phyloP scores from a whole-genome alignment of 352 stramenopile species.

The Albugo candida region DNA sequence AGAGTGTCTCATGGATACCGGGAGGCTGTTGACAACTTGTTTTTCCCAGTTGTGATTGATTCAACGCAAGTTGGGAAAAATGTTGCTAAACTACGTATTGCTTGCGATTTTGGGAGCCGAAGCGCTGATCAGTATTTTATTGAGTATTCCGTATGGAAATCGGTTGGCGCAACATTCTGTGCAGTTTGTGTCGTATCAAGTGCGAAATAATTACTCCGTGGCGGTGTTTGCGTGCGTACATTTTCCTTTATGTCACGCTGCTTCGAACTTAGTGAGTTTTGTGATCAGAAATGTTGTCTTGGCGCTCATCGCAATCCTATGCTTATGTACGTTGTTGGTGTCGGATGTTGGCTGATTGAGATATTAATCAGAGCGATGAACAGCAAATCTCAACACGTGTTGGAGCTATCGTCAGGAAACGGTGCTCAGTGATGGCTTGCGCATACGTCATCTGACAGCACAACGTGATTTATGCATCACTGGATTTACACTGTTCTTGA shows the following conservation, averaged over 20 bases:
- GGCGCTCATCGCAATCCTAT: slow-evolving; percentile 39
- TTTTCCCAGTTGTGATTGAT: no score
- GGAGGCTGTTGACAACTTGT: no score
- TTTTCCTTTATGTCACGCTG: neutral
- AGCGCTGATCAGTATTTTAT: slow-evolving; percentile 22
- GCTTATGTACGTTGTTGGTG: slow-evolving; percentile 35
- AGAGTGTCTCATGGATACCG: no score
- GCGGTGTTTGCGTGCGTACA: slow-evolving; percentile 18
- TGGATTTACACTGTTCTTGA: slow-evolving; percentile 68
- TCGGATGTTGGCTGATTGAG: neutral
- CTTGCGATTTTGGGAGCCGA: slow-evolving; percentile 34
- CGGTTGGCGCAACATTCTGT: slow-evolving; percentile 27
- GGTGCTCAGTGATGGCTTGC: slow-evolving; percentile 45
- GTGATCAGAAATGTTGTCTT: slow-evolving; percentile 20
- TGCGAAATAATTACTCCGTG: slow-evolving; percentile 26
- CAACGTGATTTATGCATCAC: slow-evolving; percentile 81
- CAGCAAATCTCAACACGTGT: slow-evolving; percentile 48
- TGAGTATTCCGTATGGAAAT: slow-evolving; percentile 42
- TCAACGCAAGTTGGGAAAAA: neutral
- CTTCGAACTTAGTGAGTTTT: neutral
- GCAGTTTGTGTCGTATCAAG: slow-evolving; percentile 23
- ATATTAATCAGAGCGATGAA: neutral
- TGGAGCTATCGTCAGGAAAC: slow-evolving; percentile 51
- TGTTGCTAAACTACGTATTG: slow-evolving; percentile 39
- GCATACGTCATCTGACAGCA: slow-evolving; percentile 48